Conservation (phyloP, 2,329 filamentous ascomycete species). For the Aureobasidium sp. region DNA sequence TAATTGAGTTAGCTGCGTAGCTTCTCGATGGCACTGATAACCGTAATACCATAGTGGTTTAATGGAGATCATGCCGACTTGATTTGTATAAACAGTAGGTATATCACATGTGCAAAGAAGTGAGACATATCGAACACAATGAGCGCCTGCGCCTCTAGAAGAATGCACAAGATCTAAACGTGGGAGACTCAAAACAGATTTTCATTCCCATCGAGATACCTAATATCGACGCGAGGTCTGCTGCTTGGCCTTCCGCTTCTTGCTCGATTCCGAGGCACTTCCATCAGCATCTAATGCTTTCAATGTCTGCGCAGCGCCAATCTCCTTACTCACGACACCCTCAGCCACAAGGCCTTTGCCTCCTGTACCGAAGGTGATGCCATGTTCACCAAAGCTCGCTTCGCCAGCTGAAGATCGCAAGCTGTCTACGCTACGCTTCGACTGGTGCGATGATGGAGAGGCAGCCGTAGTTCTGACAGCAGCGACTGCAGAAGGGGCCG, state of each 20-base stretch:
- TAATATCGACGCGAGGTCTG: not conserved
- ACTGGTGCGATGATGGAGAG: constrained; percentile 4
- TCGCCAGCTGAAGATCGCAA: constrained; percentile 9
- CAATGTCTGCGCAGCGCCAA: constrained; percentile 7
- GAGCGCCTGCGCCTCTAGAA: not conserved
- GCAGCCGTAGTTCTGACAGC: not conserved
- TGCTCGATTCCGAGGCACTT: not conserved
- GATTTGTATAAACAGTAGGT: not conserved
- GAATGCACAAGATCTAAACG: not conserved
- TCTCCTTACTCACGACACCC: constrained; percentile 14
- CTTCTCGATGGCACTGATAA: not conserved
- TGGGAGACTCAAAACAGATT: not conserved
- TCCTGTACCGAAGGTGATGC: constrained; percentile 10
- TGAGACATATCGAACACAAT: not conserved
- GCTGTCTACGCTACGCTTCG: constrained; percentile 18
- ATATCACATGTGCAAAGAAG: not conserved
- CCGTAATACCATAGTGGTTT: not conserved
- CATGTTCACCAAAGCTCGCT: constrained; percentile 13
- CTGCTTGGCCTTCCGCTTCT: constrained; percentile 7
- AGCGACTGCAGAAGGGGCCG: not conserved
- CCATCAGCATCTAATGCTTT: not conserved
- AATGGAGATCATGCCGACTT: not conserved
- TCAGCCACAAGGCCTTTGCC: constrained; percentile 14
- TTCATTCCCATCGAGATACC: constrained; percentile 3
- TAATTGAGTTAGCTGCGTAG: not conserved